Conservation (phyloP, 2,329 filamentous ascomycete species). For the Atkinsonella hypoxylon region DNA sequence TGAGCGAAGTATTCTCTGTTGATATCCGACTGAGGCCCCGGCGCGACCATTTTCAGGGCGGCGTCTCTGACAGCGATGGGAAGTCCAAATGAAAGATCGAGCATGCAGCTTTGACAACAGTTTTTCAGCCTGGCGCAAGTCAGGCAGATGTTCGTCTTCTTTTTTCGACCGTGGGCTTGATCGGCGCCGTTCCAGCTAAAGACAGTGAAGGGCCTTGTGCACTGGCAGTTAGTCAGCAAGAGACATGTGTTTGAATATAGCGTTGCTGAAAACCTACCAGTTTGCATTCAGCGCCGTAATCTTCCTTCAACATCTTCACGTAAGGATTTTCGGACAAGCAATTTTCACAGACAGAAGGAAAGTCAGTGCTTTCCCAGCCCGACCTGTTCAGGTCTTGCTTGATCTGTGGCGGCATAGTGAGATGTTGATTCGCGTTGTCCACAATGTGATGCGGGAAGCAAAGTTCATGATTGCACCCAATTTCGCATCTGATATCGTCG, state of each 20-base stretch:
- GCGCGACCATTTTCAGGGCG: conserved; percentile 93
- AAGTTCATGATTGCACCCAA: neutral
- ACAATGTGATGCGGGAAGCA: conserved; percentile 9
- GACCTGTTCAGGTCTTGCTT: conserved; percentile 93
- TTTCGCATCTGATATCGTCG: neutral
- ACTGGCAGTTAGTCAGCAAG: conserved; percentile 27
- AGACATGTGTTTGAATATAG: neutral
- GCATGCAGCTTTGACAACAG: conserved; percentile 98
- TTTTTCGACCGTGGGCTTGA: conserved; percentile 75
- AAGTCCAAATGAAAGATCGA: conserved; percentile 89
- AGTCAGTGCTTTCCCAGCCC: conserved; percentile 90
- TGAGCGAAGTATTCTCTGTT: conserved; percentile 97
- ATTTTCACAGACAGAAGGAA: conserved; percentile 80
- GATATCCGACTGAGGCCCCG: conserved; percentile 81
- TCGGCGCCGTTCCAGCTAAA: conserved; percentile 88
- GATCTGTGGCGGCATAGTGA: conserved; percentile 72
- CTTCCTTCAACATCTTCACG: conserved; percentile 98
- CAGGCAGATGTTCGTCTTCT: conserved; percentile 88
- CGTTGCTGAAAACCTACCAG: conserved; percentile 26
- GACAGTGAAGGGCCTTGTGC: conserved; percentile 88
- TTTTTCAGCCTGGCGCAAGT: conserved; percentile 97
- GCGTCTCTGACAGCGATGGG: conserved; percentile 93
- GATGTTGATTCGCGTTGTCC: neutral
- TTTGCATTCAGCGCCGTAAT: conserved; percentile 81
- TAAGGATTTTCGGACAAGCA: conserved; percentile 95